Evolutionary conservation across 139 green algal species (phyloP).

Genomic region (Zygnema cylindricum): DNA sequence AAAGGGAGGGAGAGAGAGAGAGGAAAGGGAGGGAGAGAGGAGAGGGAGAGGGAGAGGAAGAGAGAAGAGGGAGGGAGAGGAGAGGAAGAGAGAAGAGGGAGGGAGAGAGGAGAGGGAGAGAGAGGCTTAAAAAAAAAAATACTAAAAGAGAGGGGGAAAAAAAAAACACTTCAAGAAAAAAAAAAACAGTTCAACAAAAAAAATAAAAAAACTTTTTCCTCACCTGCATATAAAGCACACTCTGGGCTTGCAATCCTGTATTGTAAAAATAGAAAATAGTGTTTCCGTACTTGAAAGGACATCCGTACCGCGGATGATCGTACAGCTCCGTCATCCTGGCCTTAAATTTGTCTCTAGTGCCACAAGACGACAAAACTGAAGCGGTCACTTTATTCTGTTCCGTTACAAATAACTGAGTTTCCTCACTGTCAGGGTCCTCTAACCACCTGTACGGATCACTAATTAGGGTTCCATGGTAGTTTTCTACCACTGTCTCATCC

Average conservation of each 20-base stretch:
- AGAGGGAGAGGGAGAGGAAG: too few species aligned
- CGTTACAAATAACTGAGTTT: conserved; percentile 81
- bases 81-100: too few species aligned
- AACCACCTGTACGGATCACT: conserved; percentile 84
- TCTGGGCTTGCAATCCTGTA: conserved; percentile 85
- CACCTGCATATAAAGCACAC: conserved; percentile 77
- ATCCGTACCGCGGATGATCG: conserved; percentile 82
- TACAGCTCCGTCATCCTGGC: conserved; percentile 67
- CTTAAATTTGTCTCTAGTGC: conserved; percentile 73
- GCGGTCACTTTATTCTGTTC: conserved; percentile 83
- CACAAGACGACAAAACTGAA: conserved; percentile 74
- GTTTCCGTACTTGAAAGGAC: conserved; percentile 70
- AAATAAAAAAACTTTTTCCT: not conserved
- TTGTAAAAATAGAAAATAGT: conserved; percentile 89
- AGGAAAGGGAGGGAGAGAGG: too few species aligned
- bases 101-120: too few species aligned
- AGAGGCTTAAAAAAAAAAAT: too few species aligned
- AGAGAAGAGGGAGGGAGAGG: too few species aligned
- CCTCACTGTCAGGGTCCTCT: conserved; percentile 83
- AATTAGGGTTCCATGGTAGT: conserved; percentile 75
- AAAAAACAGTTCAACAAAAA: too few species aligned
- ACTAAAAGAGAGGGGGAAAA: too few species aligned
- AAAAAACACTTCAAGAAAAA: too few species aligned
- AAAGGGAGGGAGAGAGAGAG: too few species aligned
- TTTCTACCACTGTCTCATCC: conserved; percentile 76